Percentiles rank a stretch among this genome's conserved stretches.
These are phyloP conservation scores for Starmerella vaccinii DNA, from an alignment of 805 yeast species.

Conservation along the genomic window DNA sequence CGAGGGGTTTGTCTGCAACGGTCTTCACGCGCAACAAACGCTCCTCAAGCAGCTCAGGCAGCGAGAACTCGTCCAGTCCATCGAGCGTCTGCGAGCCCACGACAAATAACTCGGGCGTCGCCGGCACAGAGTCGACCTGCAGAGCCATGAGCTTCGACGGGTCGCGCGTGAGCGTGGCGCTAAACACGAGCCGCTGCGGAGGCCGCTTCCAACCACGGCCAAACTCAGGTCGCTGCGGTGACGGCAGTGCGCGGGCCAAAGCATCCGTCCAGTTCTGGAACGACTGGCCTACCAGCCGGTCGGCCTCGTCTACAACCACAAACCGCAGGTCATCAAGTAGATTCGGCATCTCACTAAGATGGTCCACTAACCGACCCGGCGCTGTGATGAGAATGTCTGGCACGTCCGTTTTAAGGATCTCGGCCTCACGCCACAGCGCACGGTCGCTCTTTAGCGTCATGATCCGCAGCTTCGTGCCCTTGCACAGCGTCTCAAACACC, in stretches of 20 bases:
- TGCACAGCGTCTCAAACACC: slow-evolving; percentile 49
- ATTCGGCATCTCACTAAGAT: slow-evolving; percentile 33
- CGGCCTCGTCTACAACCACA: slow-evolving; percentile 85
- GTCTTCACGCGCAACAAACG: slow-evolving; percentile 28
- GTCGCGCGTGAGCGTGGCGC: slow-evolving; percentile 90
- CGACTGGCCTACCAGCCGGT: slow-evolving; percentile 82
- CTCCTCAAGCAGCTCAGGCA: slow-evolving; percentile 34
- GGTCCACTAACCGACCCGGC: slow-evolving; percentile 82
- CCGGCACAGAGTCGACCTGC: slow-evolving; percentile 37
- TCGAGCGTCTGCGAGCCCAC: slow-evolving; percentile 44
- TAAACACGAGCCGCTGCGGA: slow-evolving; percentile 63
- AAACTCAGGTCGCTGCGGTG: slow-evolving; percentile 10
- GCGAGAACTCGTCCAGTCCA: slow-evolving; percentile 29
- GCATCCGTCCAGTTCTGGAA: slow-evolving; percentile 85
- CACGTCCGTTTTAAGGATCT: slow-evolving; percentile 32
- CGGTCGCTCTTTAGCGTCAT: slow-evolving; percentile 48
- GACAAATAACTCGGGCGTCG: slow-evolving; percentile 58
- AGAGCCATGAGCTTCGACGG: slow-evolving; percentile 74
- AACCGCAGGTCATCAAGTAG: slow-evolving; percentile 53
- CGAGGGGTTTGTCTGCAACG: slow-evolving; percentile 55
- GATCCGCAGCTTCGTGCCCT: slow-evolving; percentile 58
- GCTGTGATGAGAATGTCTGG: slow-evolving; percentile 42
- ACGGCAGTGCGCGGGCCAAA: slow-evolving; percentile 26
- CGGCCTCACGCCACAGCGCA: slow-evolving; percentile 53
- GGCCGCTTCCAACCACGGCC: slow-evolving; percentile 27